Percentiles rank a stretch among this genome's conserved stretches.
phyloP scores from a whole-genome alignment of 179 eudicot genomes.

The Beta corolliflora region DNA sequence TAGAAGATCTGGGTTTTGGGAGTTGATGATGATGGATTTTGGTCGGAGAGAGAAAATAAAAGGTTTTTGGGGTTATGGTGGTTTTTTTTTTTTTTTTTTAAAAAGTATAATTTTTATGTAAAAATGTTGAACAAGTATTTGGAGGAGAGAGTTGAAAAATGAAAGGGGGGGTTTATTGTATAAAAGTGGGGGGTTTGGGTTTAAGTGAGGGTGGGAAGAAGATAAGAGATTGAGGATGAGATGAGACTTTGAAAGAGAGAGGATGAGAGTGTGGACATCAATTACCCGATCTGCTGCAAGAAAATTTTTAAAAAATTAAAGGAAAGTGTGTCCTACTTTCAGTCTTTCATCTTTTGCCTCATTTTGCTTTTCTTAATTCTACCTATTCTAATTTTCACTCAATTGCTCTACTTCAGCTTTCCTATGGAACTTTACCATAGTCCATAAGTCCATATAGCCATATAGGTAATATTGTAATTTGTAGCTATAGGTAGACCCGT shows the following conservation, averaged over 20 bases:
- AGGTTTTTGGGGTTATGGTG: background rate
- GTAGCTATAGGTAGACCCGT: too few species aligned
- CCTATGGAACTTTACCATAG: background rate
- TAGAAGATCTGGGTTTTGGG: conserved; percentile 29
- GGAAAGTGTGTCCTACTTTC: conserved; percentile 21
- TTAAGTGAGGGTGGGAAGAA: conserved; percentile 6
- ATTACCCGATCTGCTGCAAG: conserved; percentile 31
- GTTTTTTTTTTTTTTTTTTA: background rate
- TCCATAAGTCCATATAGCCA: too few species aligned
- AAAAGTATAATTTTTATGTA: background rate
- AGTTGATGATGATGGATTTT: conserved; percentile 28
- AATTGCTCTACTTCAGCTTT: background rate
- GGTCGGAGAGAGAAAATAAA: conserved; percentile 11
- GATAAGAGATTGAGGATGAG: conserved; percentile 9
- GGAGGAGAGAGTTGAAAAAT: background rate
- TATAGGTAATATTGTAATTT: too few species aligned
- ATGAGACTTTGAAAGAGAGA: conserved; percentile 35
- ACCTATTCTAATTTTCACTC: background rate
- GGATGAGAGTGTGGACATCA: conserved; percentile 42
- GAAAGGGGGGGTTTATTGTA: background rate
- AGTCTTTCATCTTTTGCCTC: conserved; percentile 16
- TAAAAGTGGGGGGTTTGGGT: conserved; percentile 2
- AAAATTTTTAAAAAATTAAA: background rate
- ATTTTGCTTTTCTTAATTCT: conserved; percentile 6
- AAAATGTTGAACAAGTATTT: background rate